Percentiles rank a stretch among this genome's conserved stretches.
Evolutionary conservation across 192 early-diverging fungal genomes (phyloP).

Genomic region (Backusella australiensis): DNA sequence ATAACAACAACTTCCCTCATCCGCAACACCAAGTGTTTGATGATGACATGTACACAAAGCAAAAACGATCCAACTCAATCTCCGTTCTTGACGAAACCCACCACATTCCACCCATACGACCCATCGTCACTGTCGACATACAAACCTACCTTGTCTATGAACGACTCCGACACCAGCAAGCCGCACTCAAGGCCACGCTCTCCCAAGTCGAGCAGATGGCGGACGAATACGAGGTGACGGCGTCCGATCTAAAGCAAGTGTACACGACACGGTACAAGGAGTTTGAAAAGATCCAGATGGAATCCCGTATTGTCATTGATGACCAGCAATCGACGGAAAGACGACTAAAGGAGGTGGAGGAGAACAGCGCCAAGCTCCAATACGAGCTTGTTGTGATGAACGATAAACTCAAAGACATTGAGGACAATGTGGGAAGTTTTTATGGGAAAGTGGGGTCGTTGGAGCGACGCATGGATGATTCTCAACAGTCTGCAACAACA

Average conservation of each 20-base stretch:
- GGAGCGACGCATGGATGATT: constrained; percentile 39
- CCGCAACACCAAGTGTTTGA: background rate
- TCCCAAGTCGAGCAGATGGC: constrained; percentile 10
- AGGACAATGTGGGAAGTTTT: constrained; percentile 40
- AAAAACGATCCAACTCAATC: background rate
- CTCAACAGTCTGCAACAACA: constrained; percentile 31
- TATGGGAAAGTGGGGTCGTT: constrained; percentile 36
- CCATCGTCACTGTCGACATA: constrained; percentile 28
- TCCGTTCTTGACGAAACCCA: background rate
- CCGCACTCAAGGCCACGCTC: constrained; percentile 7
- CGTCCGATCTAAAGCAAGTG: background rate
- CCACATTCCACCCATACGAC: background rate
- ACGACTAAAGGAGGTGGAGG: constrained; percentile 29
- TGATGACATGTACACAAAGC: background rate
- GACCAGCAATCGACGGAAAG: constrained; percentile 25
- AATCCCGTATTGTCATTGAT: constrained; percentile 13
- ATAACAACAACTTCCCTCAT: background rate
- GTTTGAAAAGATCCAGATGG: constrained; percentile 9
- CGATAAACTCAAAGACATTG: constrained; percentile 43
- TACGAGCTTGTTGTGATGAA: constrained; percentile 41
- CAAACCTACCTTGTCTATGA: constrained; percentile 40
- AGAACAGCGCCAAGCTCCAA: constrained; percentile 36
- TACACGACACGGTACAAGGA: background rate
- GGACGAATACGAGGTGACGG: constrained; percentile 3
- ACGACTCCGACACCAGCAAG: constrained; percentile 23